These are phyloP conservation scores for Raphidocelis subcapitata DNA, from an alignment of 139 green algal species.

Conservation along the genomic window DNA sequence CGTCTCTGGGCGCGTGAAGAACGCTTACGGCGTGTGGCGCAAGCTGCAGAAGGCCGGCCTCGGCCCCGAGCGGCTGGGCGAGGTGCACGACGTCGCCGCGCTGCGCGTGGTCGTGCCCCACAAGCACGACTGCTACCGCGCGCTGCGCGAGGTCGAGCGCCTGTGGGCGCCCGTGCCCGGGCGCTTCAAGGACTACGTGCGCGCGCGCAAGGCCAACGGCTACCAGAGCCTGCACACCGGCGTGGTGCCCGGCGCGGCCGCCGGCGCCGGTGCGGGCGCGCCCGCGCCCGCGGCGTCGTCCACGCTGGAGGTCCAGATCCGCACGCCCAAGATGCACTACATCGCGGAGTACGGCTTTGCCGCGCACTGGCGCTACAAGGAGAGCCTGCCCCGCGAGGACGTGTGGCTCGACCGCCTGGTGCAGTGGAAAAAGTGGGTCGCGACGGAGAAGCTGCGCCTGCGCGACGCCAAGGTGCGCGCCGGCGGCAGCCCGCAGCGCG, in stretches of 20 bases:
- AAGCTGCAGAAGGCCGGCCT: slow-evolving; percentile 65
- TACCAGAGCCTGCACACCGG: slow-evolving; percentile 54
- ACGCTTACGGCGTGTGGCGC: slow-evolving; percentile 75
- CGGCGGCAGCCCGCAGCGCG: slow-evolving; percentile 12
- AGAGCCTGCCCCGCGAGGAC: slow-evolving; percentile 42
- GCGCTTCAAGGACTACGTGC: slow-evolving; percentile 85
- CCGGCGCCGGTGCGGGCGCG: background rate
- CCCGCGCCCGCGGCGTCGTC: background rate
- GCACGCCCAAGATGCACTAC: slow-evolving; percentile 90
- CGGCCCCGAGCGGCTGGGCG: slow-evolving; percentile 23
- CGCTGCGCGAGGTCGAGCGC: slow-evolving; percentile 61
- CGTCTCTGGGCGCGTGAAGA: slow-evolving; percentile 84
- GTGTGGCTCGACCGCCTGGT: slow-evolving; percentile 30
- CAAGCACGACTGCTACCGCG: slow-evolving; percentile 81
- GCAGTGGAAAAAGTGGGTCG: slow-evolving; percentile 33
- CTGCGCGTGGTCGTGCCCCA: slow-evolving; percentile 78
- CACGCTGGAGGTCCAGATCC: slow-evolving; percentile 53
- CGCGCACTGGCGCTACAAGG: slow-evolving; percentile 95
- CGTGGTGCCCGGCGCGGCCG: too few species aligned
- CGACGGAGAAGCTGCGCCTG: slow-evolving; percentile 24
- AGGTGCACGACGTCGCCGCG: slow-evolving; percentile 76
- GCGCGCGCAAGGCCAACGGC: slow-evolving; percentile 80
- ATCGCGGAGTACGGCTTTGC: slow-evolving; percentile 87
- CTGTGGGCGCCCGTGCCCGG: slow-evolving; percentile 55
- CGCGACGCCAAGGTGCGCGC: slow-evolving; percentile 19